Evolutionary conservation across 805 yeast species (phyloP), one percentile per base, ranked within the genome.

Genomic region (Zygoascus biomembranicola): DNA sequence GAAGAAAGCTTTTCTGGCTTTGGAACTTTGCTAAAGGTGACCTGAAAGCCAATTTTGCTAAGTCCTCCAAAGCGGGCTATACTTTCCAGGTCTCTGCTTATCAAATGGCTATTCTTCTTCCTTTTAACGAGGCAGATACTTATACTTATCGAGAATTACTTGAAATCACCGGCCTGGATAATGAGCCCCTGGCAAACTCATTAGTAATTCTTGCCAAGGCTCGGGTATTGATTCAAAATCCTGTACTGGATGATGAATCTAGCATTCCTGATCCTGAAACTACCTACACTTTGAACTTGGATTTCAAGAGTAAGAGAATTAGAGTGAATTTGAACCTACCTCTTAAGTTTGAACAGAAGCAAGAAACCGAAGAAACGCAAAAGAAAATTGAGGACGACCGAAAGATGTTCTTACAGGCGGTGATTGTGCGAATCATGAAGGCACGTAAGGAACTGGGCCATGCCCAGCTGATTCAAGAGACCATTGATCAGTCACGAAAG

Each of bases 11-110:
- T 62, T 86, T 87, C 65, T 94, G 99, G 99, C 78, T 92, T 55
- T 94, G 97, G 97, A 85, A 89, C 62, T 81, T 88, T 66, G 88
- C 95, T 47, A 85, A 92, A 68, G 94, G 95, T 56, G 99, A 94
- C 67, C 71, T 94, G 54, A 87, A 84, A 69, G 96, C 95, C 10
- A 86, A 88, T 65, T 77, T 90, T 57, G 79, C 92, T 5, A 84
- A 84, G 60, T 85, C 90, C 4, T 90, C 96, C 48, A 87, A 85
- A 64, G 57, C 57, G 10, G 64, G 66, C 8, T 69, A 69, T 52
- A 64, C 68, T 5, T 85, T 95, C 64, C 85, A 86, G 2, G 89
- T 89, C 44, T 85, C 96, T 5, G 77, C 88, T 54, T 86, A 82
- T 59, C 99, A 94, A 69, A 82, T 90, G 78, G 83, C 95, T 57